Percentiles rank a stretch among this genome's conserved stretches.
Evolutionary conservation across 208 protist species (phyloP).

Genomic region (Leptomonas pyrrhocoris): DNA sequence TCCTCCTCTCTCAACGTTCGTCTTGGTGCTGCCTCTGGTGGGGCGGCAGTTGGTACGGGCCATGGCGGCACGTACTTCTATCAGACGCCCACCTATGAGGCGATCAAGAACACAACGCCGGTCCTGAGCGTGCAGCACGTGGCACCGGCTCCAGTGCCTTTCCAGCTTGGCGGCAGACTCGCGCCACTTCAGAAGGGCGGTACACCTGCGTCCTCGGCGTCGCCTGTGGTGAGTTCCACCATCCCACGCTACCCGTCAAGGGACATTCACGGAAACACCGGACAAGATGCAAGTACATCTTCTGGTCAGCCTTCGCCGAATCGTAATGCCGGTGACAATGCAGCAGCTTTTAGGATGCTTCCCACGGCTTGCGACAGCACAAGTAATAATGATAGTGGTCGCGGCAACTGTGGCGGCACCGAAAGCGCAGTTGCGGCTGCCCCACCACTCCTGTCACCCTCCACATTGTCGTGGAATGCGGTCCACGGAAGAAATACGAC

Average conservation of each 20-base stretch:
- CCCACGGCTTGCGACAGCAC: no score
- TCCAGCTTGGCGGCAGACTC: conserved; percentile 12
- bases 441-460: not conserved
- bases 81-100: conserved; percentile 74
- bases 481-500: not conserved
- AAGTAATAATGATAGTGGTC: no score
- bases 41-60: not conserved
- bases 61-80: conserved; percentile 26
- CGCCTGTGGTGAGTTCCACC: not conserved
- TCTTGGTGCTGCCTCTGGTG: not conserved
- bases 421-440: no score
- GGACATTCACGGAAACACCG: not conserved
- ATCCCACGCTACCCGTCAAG: conserved; percentile 11
- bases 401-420: no score
- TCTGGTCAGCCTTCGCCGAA: no score
- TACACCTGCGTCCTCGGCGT: not conserved
- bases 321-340: not conserved
- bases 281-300: not conserved
- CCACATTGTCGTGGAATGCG: not conserved
- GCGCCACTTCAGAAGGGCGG: not conserved
- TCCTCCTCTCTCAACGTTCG: not conserved
- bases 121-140: conserved; percentile 38
- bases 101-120: conserved; percentile 56
- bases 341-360: no score
- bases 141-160: conserved; percentile 24